Evolutionary conservation across 306 rosid genomes (phyloP).

Genomic region (Dalbergia cochinchinensis): DNA sequence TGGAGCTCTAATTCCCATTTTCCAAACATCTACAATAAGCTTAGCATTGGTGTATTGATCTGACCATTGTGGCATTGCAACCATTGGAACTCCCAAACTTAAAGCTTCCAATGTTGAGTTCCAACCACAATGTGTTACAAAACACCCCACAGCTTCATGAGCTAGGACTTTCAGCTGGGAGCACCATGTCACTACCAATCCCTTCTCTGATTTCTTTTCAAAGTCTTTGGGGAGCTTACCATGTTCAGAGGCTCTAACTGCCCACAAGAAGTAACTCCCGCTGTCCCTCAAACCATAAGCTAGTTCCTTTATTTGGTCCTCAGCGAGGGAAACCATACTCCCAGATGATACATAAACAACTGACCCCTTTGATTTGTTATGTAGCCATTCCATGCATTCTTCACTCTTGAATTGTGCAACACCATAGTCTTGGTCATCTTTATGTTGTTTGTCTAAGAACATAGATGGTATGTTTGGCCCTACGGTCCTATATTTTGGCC

Average conservation of each 20-base stretch:
- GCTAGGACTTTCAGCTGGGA: slow-evolving; percentile 5
- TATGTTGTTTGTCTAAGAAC: neutral
- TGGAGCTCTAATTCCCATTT: slow-evolving; percentile 13
- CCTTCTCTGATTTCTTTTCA: slow-evolving; percentile 25
- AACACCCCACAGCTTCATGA: slow-evolving; percentile 26
- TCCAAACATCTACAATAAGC: slow-evolving; percentile 17
- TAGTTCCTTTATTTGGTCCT: slow-evolving; percentile 6
- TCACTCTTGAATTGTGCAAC: slow-evolving; percentile 7
- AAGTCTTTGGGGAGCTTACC: slow-evolving; percentile 10
- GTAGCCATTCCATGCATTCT: slow-evolving; percentile 28
- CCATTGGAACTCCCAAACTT: neutral
- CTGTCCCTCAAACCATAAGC: slow-evolving; percentile 19
- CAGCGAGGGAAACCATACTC: neutral
- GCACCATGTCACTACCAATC: slow-evolving; percentile 8
- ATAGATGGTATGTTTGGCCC: slow-evolving; percentile 36
- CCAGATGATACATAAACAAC: slow-evolving; percentile 28
- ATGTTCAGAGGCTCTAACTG: slow-evolving; percentile 4
- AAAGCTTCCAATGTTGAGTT: slow-evolving; percentile 30
- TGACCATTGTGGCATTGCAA: slow-evolving; percentile 10
- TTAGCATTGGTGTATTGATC: slow-evolving; percentile 11
- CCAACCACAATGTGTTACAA: slow-evolving; percentile 41
- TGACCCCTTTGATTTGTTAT: slow-evolving; percentile 19
- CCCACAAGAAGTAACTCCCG: slow-evolving; percentile 9
- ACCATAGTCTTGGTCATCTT: slow-evolving; percentile 2
- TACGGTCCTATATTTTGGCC: slow-evolving; percentile 16